Evolutionary conservation across 2,329 filamentous ascomycete species (phyloP).

Genomic region (Ophiostoma novo-ulmi): DNA sequence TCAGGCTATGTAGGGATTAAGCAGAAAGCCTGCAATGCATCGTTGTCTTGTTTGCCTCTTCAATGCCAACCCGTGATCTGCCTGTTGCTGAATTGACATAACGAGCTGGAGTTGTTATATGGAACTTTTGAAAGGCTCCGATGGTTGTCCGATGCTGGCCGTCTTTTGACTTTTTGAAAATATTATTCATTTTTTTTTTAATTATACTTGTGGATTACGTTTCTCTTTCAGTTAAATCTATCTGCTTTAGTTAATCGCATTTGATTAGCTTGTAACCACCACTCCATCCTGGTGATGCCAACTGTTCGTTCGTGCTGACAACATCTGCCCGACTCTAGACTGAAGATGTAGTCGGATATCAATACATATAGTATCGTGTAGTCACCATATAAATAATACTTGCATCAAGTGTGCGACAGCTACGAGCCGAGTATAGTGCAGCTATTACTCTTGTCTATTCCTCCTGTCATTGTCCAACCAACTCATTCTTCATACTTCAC

Average conservation of each 20-base stretch:
- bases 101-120: background rate
- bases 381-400: background rate
- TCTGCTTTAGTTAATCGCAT: background rate
- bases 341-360: background rate
- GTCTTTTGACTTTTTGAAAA: background rate
- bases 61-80: background rate
- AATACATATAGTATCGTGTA: background rate
- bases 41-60: too few relatives aligned
- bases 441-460: background rate
- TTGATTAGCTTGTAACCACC: background rate
- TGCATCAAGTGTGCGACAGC: too few relatives aligned
- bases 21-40: too few relatives aligned
- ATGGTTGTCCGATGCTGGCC: background rate
- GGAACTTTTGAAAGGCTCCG: background rate
- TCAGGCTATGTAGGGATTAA: too few relatives aligned
- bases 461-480: too few relatives aligned
- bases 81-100: background rate
- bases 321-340: background rate
- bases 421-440: too few relatives aligned
- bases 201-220: too few relatives aligned
- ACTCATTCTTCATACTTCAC: background rate
- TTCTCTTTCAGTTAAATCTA: too few relatives aligned
- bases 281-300: background rate
- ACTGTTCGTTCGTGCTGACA: background rate
- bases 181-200: background rate